Conservation (phyloP, 176 grass and related monocot genomes). For the Carex scoparia region DNA sequence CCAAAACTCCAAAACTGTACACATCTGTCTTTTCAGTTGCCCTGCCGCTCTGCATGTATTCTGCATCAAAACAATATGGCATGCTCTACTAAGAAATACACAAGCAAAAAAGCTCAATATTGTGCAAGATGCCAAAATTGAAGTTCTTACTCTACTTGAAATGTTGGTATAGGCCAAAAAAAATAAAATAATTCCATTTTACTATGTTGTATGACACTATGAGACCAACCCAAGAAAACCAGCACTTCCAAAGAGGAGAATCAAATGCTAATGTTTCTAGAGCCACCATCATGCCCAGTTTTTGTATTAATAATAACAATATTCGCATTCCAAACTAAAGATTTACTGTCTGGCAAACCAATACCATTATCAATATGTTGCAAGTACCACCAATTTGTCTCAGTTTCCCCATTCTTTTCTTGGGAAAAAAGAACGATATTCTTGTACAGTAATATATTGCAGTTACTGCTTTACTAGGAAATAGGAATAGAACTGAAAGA, state of each 20-base stretch:
- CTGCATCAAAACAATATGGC: conserved; percentile 34
- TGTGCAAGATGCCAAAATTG: neutral
- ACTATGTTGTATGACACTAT: neutral
- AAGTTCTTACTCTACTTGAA: neutral
- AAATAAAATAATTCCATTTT: neutral
- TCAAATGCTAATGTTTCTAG: neutral
- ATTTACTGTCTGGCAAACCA: neutral
- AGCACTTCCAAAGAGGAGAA: neutral
- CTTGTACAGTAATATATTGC: neutral
- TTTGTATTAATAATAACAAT: neutral
- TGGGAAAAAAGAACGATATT: neutral
- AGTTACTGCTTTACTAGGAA: neutral
- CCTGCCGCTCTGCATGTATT: conserved; percentile 97
- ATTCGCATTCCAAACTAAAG: neutral
- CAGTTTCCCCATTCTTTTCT: neutral
- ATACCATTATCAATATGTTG: neutral
- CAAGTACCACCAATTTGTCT: neutral
- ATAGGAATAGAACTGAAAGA: neutral
- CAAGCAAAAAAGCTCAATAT: neutral
- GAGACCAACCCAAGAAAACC: neutral
- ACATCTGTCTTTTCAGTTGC: conserved; percentile 97
- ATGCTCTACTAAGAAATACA: neutral
- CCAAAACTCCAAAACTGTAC: conserved; percentile 97
- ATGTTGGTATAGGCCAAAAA: neutral
- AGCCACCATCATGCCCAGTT: neutral